Base-by-base conservation (phyloP, 192 early-diverging fungal species). In the Entophlyctis luteolus region DNA sequence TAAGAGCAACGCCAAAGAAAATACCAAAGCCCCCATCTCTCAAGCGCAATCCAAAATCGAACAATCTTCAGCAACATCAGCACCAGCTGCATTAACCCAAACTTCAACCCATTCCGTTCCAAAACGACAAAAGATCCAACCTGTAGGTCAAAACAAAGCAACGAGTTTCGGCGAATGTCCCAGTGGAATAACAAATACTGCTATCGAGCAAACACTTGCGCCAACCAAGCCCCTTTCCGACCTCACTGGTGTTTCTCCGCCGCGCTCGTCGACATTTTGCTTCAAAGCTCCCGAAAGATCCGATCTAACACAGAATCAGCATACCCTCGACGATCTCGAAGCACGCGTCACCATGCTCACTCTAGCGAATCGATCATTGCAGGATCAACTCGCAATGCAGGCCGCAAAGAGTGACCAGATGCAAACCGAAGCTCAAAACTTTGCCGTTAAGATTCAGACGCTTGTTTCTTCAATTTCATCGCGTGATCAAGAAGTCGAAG, bases 331-430 rank as follows among this genome's bases (percentile, higher is more conserved):
- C 27, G 28, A 10, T 23, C 55, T 35, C 25, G 38, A 28, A 35
- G 31, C 32, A n/a, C 55, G 55, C 34, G 55, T 36, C n/a, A 28
- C 16, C n/a, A 60, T 63, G 22, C 60, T 63, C n/a, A n/a, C 23
- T 5, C 31, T 63, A 5, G 60, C 47, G 1, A 63, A 63, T 29
- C 48, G 50, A 27, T 6, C 60, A n/a, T 34, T 63, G 0, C 46
- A 63, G 36, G 60, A 63, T 32, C 60, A 63, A 63, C 33, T 49
- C 20, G 25, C 42, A 37, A 22, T n/a, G 4, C 39, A 60, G 8
- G 39, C 58, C 8, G 6, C 25, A 25, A 14, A 12, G 8, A 10
- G 55, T 33, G 8, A 16, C n/a, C 16, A n/a, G 25, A 34, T 34
- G 16, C 33, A 20, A 63, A 31, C 16, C 16, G 25, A 46, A 60